Evolutionary conservation across 2,329 filamentous ascomycete species (phyloP), one percentile per base, ranked within the genome.

Genomic region (Diplocarpon mali): DNA sequence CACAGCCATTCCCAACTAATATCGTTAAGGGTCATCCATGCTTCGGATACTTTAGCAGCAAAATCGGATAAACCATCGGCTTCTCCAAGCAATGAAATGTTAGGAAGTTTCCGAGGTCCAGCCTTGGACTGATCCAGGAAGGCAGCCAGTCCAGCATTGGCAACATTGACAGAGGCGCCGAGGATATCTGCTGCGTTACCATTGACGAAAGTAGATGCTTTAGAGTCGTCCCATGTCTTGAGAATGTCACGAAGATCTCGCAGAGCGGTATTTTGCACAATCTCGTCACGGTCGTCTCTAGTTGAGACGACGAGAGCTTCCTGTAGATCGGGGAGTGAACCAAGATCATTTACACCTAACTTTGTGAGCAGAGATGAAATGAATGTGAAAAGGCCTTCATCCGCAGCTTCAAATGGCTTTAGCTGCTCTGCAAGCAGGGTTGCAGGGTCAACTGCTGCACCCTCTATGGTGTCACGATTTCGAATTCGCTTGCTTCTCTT

Each of bases 401-500:
- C 61, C 28, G 56, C 58, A 41, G 46, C 42, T 3, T 52, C 39
- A 37, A 48, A 60, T 2, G 24, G 32, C 43, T 75, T 70, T 3
- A 80, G 61, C 53, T 79, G 73, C 41, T 69, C 70, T 1, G 74
- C 71, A 42, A 72, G 67, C 20, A 72, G 63, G 1, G 68, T 69
- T 40, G 67, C 71, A 6, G 73, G 67, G 48, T 79, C 75, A 12
- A 71, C 60, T 0, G 64, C 61, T 30, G 75, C 76, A 3, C 61
- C 64, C 9, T 65, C 61, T 10, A 71, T 57, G 14, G 70, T 73
- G 35, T 81, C 78, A 43, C 79, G 69, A 14, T 76, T 72, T 37
- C 79, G 70, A 27, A 78, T 78, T 40, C 80, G 68, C 57, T 83
- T 84, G 60, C 78, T 82, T 45, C 78, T 68, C 56, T 80, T 82